These are phyloP conservation scores for Jackrogersella multiformis DNA, from an alignment of 495 filamentous ascomycete genomes.

Conservation along the genomic window DNA sequence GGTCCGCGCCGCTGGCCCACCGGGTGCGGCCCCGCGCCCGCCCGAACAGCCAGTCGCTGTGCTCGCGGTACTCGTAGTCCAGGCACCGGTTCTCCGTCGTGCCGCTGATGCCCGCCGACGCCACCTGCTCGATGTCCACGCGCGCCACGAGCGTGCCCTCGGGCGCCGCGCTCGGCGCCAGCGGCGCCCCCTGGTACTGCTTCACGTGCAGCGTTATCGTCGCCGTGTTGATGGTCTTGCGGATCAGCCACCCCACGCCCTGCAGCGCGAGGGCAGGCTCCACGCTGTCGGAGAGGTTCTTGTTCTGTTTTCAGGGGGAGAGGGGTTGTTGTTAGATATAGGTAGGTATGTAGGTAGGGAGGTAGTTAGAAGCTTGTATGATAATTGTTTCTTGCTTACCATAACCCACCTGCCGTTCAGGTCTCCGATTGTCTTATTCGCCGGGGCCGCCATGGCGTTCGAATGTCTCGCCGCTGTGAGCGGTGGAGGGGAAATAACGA, in stretches of 20 bases:
- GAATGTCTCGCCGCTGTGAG: constrained; percentile 4
- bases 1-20: constrained; percentile 53
- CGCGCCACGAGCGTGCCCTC: constrained; percentile 60
- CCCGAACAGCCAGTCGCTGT: constrained; percentile 86
- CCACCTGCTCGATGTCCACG: constrained; percentile 83
- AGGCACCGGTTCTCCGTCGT: constrained; percentile 75
- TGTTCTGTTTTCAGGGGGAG: constrained; percentile 61
- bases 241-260: constrained; percentile 82
- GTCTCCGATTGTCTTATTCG: constrained; percentile 73
- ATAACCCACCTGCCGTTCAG: constrained; percentile 82
- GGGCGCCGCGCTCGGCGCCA: constrained; percentile 49
- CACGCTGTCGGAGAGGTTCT: constrained; percentile 74
- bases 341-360: not conserved
- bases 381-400: constrained; percentile 59
- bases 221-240: constrained; percentile 76
- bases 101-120: constrained; percentile 78
- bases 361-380: no score
- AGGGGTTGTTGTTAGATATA: no score
- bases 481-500: not conserved
- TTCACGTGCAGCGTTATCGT: constrained; percentile 75
- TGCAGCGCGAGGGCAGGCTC: constrained; percentile 82
- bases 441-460: constrained; percentile 82
- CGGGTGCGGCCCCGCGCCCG: constrained; percentile 68
- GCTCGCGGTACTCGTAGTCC: constrained; percentile 74
- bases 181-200: constrained; percentile 64